These are phyloP conservation scores for Pseudocohnilembus persalinus DNA, from an alignment of 169 alveolate species.

Conservation along the genomic window DNA sequence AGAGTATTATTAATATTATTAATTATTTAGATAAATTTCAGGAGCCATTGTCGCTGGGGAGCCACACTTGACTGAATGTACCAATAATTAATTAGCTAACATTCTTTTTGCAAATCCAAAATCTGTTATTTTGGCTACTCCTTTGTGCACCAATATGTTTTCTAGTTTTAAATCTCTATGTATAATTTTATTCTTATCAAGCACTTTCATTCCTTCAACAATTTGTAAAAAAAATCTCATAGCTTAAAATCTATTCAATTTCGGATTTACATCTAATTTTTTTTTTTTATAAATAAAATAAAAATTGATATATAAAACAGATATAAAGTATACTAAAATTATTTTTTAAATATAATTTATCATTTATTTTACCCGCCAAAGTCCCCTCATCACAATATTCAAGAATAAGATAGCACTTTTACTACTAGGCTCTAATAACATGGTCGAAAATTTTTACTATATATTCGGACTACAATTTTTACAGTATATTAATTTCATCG, in stretches of 20 bases:
- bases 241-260: conserved; percentile 36
- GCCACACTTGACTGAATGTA: conserved; percentile 13
- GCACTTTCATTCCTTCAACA: conserved; percentile 66
- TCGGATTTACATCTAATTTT: background rate
- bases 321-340: too few relatives aligned
- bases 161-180: conserved; percentile 43
- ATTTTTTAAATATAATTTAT: too few relatives aligned
- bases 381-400: background rate
- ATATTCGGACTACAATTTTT: background rate
- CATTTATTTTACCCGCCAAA: background rate
- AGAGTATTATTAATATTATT: background rate
- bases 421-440: too few relatives aligned
- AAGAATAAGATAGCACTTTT: background rate
- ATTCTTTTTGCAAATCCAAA: conserved; percentile 27
- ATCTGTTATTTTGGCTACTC: conserved; percentile 31
- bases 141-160: conserved; percentile 30
- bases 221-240: conserved; percentile 63
- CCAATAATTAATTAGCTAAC: background rate
- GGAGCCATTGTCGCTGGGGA: conserved; percentile 30
- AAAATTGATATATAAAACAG: background rate
- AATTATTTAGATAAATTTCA: background rate
- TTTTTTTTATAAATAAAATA: too few relatives aligned
- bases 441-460: background rate
- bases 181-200: conserved; percentile 64
- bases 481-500: background rate